Conservation (phyloP, 345 rosid genomes). For the Corchorus olitorius region DNA sequence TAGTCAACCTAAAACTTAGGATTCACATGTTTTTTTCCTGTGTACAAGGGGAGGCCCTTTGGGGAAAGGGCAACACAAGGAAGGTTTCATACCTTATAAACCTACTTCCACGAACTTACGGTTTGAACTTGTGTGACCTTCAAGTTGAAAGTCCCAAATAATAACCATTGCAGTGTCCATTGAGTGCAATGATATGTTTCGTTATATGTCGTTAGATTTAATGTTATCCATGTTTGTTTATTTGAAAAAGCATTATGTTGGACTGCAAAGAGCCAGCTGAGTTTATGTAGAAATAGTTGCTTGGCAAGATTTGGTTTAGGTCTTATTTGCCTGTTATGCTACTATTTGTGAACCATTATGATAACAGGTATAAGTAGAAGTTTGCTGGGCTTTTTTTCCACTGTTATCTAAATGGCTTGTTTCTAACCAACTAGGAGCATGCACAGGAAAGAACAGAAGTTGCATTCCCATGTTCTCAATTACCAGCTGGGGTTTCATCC, state of each 20-base stretch:
- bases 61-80: background rate
- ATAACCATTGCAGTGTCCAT: background rate
- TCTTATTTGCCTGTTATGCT: background rate
- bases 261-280: background rate
- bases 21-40: background rate
- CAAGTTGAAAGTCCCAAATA: background rate
- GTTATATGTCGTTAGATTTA: background rate
- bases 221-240: background rate
- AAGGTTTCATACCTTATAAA: background rate
- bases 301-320: background rate
- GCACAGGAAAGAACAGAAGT: slow-evolving; percentile 16
- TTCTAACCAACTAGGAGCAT: slow-evolving; percentile 19
- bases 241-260: background rate
- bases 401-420: background rate
- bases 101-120: too few species aligned
- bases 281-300: background rate
- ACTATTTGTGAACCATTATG: background rate
- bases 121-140: background rate
- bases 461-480: slow-evolving; percentile 20
- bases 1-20: slow-evolving; percentile 1
- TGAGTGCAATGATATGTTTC: background rate
- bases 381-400: background rate
- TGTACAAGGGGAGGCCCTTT: background rate
- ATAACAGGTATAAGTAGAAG: background rate
- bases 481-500: slow-evolving; percentile 28